A percentile compares a stretch with the other conserved stretches of the same genome.
Evolutionary conservation across 1,139 yeast genomes (phyloP).

Genomic region (Suhomyces bokatorum): DNA sequence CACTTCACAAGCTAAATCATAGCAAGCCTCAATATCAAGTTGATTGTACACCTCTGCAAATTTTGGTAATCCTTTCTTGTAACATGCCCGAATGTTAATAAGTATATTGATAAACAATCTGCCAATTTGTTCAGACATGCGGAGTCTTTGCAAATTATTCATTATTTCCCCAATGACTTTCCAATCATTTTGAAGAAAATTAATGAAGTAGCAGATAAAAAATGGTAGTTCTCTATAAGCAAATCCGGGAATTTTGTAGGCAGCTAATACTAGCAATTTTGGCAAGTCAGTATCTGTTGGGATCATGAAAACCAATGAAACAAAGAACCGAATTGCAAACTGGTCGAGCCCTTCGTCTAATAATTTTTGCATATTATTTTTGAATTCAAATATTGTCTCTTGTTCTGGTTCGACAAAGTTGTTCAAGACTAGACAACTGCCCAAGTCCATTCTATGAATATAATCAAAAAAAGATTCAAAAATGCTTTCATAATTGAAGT

Average conservation of each 20-base stretch:
- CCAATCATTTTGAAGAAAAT: slow-evolving; percentile 17
- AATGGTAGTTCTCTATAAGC: slow-evolving; percentile 27
- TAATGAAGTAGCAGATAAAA: slow-evolving; percentile 26
- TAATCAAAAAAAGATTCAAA: slow-evolving; percentile 10
- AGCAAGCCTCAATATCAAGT: slow-evolving; percentile 34
- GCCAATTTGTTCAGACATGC: not conserved
- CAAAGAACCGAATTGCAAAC: slow-evolving; percentile 11
- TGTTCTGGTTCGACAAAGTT: not conserved
- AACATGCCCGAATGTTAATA: slow-evolving; percentile 47
- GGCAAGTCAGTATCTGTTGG: not conserved
- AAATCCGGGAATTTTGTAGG: slow-evolving; percentile 23
- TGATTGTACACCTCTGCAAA: slow-evolving; percentile 38
- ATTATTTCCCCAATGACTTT: slow-evolving; percentile 6
- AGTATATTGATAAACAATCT: slow-evolving; percentile 39
- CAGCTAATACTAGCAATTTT: slow-evolving; percentile 26
- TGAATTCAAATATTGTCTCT: not conserved
- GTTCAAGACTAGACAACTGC: slow-evolving; percentile 33
- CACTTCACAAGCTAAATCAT: slow-evolving; percentile 35
- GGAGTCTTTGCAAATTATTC: not conserved
- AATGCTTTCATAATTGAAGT: not conserved
- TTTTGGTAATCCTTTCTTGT: slow-evolving; percentile 28
- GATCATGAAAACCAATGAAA: slow-evolving; percentile 9
- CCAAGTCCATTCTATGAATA: slow-evolving; percentile 35
- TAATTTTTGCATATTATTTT: not conserved
- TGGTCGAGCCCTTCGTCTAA: slow-evolving; percentile 13